Evolutionary conservation across 345 rosid genomes (phyloP), one percentile per base, ranked within the genome.

Genomic region (Ceriops tagal): DNA sequence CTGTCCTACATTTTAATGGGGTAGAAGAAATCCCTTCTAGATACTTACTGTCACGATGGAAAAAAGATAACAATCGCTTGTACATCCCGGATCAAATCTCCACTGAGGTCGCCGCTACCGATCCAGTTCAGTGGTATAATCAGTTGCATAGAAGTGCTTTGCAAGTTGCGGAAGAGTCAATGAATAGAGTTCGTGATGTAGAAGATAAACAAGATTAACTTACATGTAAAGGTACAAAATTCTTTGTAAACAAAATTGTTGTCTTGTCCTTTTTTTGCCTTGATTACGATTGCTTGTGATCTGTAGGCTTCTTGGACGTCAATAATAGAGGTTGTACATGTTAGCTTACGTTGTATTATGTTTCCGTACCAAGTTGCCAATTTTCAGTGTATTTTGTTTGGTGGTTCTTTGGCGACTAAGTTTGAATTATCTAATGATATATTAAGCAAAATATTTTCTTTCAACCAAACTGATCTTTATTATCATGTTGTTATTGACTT

Each of bases 91-190:
- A 91, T 62, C 67, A 75, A 11, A 86, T 86, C 62, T 74, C 84
- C 26, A 81, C 69, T 53, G 70, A 62, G 63, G 75, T 84, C 28
- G 93, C 89, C 73, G 62, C 75, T 13, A 74, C 78, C 47, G 89
- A 84, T 77, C 88, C 83, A 1, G 83, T 78, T 49, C 93, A 88
- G 62, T 74, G 92, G 97, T 81, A 83, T 46, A 95, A 84, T 75
- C 95, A 89, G 78, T 77, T 93, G 85, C 86, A 89, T 74, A 86
- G 83, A 74, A 82, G 85, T 66, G 93, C 93, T 10, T 81, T 93
- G 85, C 88, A 86, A 75, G 97, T 86, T 71, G 98, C 89, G 31
- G 93, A 83, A 79, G 93, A 88, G 82, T 78, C 91, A 34, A 65
- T 85, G 73, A 86, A 85, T 68, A 85, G 84, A 76, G 87, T 92